Base-by-base conservation (phyloP, 2,329 filamentous ascomycete species). In the Xylaria sp. region DNA sequence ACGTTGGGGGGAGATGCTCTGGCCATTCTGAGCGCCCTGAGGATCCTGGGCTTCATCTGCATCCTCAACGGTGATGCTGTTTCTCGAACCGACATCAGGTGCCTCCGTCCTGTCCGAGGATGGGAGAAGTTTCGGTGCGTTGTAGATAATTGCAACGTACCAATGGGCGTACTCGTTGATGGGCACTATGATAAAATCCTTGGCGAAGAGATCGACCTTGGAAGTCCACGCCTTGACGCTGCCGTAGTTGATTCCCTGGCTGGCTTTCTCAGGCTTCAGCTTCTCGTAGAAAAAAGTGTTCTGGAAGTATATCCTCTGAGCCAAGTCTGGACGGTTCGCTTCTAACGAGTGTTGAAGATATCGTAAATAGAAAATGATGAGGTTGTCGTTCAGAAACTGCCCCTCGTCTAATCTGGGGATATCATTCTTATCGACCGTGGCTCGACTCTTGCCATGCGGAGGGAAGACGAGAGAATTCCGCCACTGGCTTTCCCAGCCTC, bases 91-190 rank as follows among this genome's bases (percentile, higher is more conserved):
- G 38, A 11, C 26, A 16, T 45, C 44, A 17, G 22, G 11, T 11
- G 44, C 41, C 18, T 59, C 48, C 1, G 26, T 39, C 7, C 44
- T 38, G 7, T 55, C 56, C 9, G 56, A 29, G n/a, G 52, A 46
- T 1, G 69, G 69, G 7, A 84, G 66, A 19, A 94, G 78, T 47
- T 81, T 86, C 2, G 85, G 82, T 2, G 93, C 81, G 66, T 99
- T 96, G 80, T 91, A 96, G 48, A 99, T 93, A 51, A 99, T 93
- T 13, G 91, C 92, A 61, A 97, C 77, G 72, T 94, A 97, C 94
- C 95, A 99, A 71, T 99, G 94, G 1, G 79, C 75, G 62, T 85
- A 78, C 68, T 97, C 90, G 64, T 96, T 95, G 69, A 99, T 91
- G 0, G 94, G 94, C 6, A 99, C 89, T 9, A 97, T 81, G 54